Conservation (phyloP, 345 rosid genomes). For the Lumnitzera racemosa region DNA sequence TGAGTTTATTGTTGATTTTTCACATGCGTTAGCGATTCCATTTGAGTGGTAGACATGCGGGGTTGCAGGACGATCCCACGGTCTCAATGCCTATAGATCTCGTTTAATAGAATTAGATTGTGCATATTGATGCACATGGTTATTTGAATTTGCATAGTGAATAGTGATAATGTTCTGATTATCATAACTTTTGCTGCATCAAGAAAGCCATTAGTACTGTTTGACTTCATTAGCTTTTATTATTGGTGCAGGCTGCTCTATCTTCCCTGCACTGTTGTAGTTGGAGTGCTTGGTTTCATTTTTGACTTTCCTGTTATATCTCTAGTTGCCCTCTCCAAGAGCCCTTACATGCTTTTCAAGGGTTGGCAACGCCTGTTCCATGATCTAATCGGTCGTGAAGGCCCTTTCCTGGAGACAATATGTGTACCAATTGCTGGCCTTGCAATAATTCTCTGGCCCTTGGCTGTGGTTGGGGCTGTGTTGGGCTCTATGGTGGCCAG, state of each 20-base stretch:
- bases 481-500: slow-evolving; percentile 66
- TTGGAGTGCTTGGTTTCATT: slow-evolving; percentile 49
- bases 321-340: slow-evolving; percentile 63
- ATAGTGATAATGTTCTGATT: too few species aligned
- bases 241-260: slow-evolving; percentile 46
- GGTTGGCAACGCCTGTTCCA: slow-evolving; percentile 94
- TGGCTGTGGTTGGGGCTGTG: slow-evolving; percentile 86
- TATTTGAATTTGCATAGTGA: too few species aligned
- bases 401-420: slow-evolving; percentile 95
- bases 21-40: too few species aligned
- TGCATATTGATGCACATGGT: too few species aligned
- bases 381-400: slow-evolving; percentile 91
- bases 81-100: too few species aligned
- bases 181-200: too few species aligned
- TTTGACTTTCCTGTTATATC: slow-evolving; percentile 68
- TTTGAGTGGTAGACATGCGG: too few species aligned
- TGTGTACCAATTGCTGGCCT: slow-evolving; percentile 98
- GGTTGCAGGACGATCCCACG: too few species aligned
- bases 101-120: too few species aligned
- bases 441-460: slow-evolving; percentile 85
- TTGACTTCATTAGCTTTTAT: not conserved
- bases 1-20: too few species aligned
- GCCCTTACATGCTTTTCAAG: slow-evolving; percentile 88
- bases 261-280: slow-evolving; percentile 63
- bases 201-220: not conserved